These are phyloP conservation scores for Stropharia rugosoannulata DNA, from an alignment of 768 basidiomycete genomes.

Conservation along the genomic window DNA sequence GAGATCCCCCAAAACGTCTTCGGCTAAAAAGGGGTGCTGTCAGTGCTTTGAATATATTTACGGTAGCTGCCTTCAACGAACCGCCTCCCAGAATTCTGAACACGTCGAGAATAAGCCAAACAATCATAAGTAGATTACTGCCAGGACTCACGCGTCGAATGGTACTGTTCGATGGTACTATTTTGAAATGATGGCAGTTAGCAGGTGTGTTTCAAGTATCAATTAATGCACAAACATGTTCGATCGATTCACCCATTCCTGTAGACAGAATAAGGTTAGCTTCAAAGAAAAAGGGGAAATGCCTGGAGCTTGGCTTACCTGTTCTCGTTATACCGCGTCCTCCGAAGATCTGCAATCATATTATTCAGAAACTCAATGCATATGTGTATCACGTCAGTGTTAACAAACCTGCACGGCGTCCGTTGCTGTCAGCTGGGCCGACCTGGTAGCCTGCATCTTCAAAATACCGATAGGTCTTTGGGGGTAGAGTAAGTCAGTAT, in stretches of 20 bases:
- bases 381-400: neutral
- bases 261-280: neutral
- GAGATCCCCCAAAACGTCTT: slow-evolving; percentile 79
- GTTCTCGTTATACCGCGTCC: slow-evolving; percentile 85
- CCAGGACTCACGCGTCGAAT: slow-evolving; percentile 53
- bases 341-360: slow-evolving; percentile 60
- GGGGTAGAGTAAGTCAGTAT: slow-evolving; percentile 4
- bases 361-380: neutral
- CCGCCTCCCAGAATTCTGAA: slow-evolving; percentile 65
- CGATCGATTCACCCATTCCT: slow-evolving; percentile 67
- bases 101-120: neutral
- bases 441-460: slow-evolving; percentile 66
- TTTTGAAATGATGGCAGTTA: slow-evolving; percentile 15
- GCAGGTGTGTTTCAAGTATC: slow-evolving; percentile 12
- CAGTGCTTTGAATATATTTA: neutral
- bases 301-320: slow-evolving; percentile 38
- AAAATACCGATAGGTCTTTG: slow-evolving; percentile 64
- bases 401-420: slow-evolving; percentile 61
- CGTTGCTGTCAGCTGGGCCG: slow-evolving; percentile 63
- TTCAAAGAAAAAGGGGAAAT: neutral
- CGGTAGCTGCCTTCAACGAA: slow-evolving; percentile 16
- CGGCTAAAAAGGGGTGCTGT: slow-evolving; percentile 40
- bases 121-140: neutral
- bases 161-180: slow-evolving; percentile 66
- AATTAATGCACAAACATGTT: slow-evolving; percentile 42